Base-by-base conservation (phyloP, 495 filamentous ascomycete species). In the Podospora pseudopauciseta region DNA sequence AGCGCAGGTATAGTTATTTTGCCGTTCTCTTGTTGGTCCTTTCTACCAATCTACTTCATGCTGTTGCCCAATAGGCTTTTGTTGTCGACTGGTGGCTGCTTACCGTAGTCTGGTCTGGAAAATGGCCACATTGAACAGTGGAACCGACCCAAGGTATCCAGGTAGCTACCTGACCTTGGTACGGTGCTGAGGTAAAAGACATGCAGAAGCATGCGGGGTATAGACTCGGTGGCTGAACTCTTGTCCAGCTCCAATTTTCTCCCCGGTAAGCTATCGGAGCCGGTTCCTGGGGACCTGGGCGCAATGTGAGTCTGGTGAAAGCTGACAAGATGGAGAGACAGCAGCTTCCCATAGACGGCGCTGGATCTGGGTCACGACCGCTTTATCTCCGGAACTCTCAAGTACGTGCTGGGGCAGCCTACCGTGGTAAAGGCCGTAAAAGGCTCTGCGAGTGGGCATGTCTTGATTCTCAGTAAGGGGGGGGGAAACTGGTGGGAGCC, bases 381-480 rank as follows among this genome's bases (percentile, higher is more conserved):
- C 65, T 67, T 54, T 67, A 67, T 61, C 27, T 63, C 49, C 58
- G 49, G 28, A 56, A 27, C 18, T 26, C 58, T 11, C 27, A 61
- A 32, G 23, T 23, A 58, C 60, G 30, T 64, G 49, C 64, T 54
- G 65, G 16, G 30, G 30, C 66, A 63, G 16, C 66, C 19, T 53
- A 60, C 60, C 18, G 62, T 68, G 13, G 65, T 70, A 74, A 71
- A 74, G 72, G 72, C 72, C 72, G 72, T 74, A 74, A 61, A 61
- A 58, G 9, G 28, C 63, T 20, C 18, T 20, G 58, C 39, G 59
- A 20, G 11, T 57, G 32, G 49, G 62, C 15, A 61, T 72, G 65
- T 66, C 71, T 70, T 60, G 67, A 65, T 56, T 34, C 18, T 15
- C 16, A 20, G 61, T 19, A 16, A 19, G 19, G 19, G 32, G 19